Percentiles rank a stretch among this genome's conserved stretches.
Conservation (phyloP, 345 rosid species). For the Aethionema arabicum region DNA sequence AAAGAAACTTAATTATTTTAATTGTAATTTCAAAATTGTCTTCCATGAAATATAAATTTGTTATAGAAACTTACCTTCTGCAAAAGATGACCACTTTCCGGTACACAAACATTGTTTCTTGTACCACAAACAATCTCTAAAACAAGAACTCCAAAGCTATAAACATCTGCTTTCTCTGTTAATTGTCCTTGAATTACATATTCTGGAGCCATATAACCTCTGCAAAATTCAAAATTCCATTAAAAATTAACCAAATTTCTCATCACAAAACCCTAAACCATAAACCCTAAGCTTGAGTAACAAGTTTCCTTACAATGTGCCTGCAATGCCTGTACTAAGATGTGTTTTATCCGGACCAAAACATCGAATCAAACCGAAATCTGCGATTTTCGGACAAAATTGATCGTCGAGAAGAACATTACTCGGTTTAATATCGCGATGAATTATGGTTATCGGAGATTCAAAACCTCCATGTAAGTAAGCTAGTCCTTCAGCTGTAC, state of each 20-base stretch:
- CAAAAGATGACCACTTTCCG: conserved; percentile 20
- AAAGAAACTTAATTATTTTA: no score
- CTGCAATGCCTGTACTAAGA: conserved; percentile 46
- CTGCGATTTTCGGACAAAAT: conserved; percentile 49
- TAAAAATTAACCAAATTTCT: not conserved
- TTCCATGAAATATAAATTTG: no score
- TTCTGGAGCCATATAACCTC: conserved; percentile 60
- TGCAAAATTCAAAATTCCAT: conserved; percentile 1
- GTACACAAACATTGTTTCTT: conserved; percentile 37
- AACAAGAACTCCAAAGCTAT: conserved; percentile 50
- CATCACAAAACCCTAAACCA: no score
- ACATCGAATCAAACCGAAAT: conserved; percentile 53
- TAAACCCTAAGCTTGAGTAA: no score
- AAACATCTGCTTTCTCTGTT: conserved; percentile 51
- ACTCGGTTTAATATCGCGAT: conserved; percentile 58
- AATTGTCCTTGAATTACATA: conserved; percentile 45
- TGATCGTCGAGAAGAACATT: conserved; percentile 47
- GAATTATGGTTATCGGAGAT: conserved; percentile 39
- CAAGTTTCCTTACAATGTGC: conserved; percentile 43
- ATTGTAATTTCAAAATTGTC: no score
- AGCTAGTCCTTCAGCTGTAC: conserved; percentile 55
- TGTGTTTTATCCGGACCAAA: conserved; percentile 31
- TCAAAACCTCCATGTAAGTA: conserved; percentile 40
- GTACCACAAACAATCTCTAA: conserved; percentile 47
- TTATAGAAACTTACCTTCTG: conserved; percentile 21